Conservation (phyloP, 2,329 filamentous ascomycete species). For the Chaetothyriales sp. region DNA sequence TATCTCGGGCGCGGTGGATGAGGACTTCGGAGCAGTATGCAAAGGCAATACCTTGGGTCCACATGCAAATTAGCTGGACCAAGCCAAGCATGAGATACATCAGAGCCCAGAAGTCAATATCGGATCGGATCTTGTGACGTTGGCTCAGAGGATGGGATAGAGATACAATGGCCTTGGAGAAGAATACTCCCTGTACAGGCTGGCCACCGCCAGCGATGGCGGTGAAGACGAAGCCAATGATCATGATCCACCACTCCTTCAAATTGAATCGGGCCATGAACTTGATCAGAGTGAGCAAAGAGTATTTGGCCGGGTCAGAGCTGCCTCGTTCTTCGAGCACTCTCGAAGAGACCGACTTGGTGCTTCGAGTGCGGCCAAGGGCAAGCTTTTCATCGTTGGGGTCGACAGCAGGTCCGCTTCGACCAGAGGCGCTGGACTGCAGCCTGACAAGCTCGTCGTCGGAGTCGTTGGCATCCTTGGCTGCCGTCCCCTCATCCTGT, state of each 20-base stretch:
- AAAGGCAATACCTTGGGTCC: slow-evolving; percentile 58
- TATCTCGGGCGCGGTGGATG: slow-evolving; percentile 67
- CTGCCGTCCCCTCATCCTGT: slow-evolving; percentile 28
- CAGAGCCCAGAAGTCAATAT: slow-evolving; percentile 72
- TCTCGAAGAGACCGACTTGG: slow-evolving; percentile 52
- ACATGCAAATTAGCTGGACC: slow-evolving; percentile 56
- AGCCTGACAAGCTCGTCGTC: slow-evolving; percentile 20
- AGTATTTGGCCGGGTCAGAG: slow-evolving; percentile 46
- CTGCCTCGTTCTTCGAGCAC: slow-evolving; percentile 46
- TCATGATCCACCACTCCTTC: slow-evolving; percentile 57
- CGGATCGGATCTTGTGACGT: slow-evolving; percentile 43
- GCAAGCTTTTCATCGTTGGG: slow-evolving; percentile 23
- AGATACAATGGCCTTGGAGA: slow-evolving; percentile 72
- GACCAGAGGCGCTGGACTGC: slow-evolving; percentile 22
- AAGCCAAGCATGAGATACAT: slow-evolving; percentile 82
- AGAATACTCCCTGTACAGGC: slow-evolving; percentile 64
- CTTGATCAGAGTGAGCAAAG: slow-evolving; percentile 62
- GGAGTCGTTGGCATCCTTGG: slow-evolving; percentile 17
- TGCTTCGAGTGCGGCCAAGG: slow-evolving; percentile 33
- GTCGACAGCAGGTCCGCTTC: slow-evolving; percentile 15
- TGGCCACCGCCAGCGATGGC: slow-evolving; percentile 71
- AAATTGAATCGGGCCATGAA: slow-evolving; percentile 70
- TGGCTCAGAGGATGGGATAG: slow-evolving; percentile 45
- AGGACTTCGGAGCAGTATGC: slow-evolving; percentile 78
- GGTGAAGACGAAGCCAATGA: slow-evolving; percentile 57